Evolutionary conservation across 192 early-diverging fungal genomes (phyloP), one percentile per base, ranked within the genome.

Genomic region (Coemansia reversa): DNA sequence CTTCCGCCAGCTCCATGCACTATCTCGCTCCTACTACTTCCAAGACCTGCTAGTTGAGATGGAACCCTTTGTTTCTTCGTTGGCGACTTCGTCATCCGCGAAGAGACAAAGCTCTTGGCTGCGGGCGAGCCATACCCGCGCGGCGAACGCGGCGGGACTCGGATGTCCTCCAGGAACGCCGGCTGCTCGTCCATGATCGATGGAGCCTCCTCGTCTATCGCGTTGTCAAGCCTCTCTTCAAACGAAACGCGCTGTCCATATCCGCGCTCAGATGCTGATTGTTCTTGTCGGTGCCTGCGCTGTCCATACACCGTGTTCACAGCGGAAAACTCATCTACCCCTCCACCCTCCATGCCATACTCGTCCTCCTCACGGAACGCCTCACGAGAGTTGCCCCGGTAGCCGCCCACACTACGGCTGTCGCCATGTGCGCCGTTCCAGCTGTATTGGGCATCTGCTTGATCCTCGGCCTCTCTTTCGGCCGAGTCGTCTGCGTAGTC

Each of bases 401-500:
- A 74, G 9, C 45, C 53, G 33, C 45, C 33, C 27, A 32, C 32
- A 2, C 23, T 48, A 9, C 25, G 49, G 22, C 50, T 14, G 6
- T 24, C 5, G 19, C 29, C 55, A 14, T 57, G 49, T 25, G 35
- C 30, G 7, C 29, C 47, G 19, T 27, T 47, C 42, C 55, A 62
- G 23, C 28, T 58, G 33, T 67, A 67, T 7, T 42, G 48, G 11
- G 29, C 23, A 20, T 62, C 65, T 24, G 53, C 16, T 16, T 59
- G 57, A 7, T 67, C 69, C 19, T 78, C 66, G 5, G 65, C 61
- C 6, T 66, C 70, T 42, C 70, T 66, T 23, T 69, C 63, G 11
- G 53, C 60, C 35, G 79, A 74, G 56, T 82, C 84, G 35, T 83
- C 73, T 14, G 84, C 84, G 47, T 82, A 84, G 19, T 64, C 60